A percentile compares a stretch with the other conserved stretches of the same genome.
These are phyloP conservation scores for Alternaria novae-zelandiae DNA, from an alignment of 2,329 filamentous ascomycete genomes.

Conservation along the genomic window DNA sequence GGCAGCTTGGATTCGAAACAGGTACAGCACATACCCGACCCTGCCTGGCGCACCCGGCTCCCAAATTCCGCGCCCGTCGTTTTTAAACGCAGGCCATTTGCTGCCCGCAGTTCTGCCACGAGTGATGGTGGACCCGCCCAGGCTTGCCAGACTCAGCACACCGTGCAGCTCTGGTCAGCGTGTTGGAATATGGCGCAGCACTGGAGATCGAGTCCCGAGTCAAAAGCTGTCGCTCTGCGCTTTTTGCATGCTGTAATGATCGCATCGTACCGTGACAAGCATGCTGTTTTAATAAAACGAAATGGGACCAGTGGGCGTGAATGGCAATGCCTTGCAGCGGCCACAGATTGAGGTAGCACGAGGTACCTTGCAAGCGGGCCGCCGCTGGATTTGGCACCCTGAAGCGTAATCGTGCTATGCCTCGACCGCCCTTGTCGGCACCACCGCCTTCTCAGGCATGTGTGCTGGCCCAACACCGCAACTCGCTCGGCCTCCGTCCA, in stretches of 20 bases:
- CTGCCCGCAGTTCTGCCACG: conserved; percentile 34
- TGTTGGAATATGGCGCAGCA: conserved; percentile 24
- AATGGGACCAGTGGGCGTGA: conserved; percentile 27
- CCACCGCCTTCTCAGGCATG: conserved; percentile 39
- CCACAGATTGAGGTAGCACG: conserved; percentile 39
- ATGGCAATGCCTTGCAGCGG: conserved; percentile 41
- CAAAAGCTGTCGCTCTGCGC: conserved; percentile 11
- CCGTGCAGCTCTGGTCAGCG: conserved; percentile 32
- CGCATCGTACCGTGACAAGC: neutral
- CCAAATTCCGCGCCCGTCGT: conserved; percentile 37
- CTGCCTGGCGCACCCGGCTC: conserved; percentile 32
- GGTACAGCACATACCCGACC: conserved; percentile 35
- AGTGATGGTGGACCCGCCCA: conserved; percentile 33
- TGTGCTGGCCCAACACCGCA: conserved; percentile 42
- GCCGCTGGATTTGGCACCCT: conserved; percentile 37
- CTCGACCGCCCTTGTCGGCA: conserved; percentile 46
- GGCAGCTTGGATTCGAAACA: conserved; percentile 38
- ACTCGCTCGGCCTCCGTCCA: conserved; percentile 18
- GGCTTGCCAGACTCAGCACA: conserved; percentile 35
- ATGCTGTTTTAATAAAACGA: conserved; percentile 21
- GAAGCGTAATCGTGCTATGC: conserved; percentile 43
- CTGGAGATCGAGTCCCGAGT: conserved; percentile 3
- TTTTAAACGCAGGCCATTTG: conserved; percentile 44
- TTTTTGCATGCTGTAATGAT: neutral
- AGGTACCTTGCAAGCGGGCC: conserved; percentile 41